Base-by-base conservation (phyloP, 2,329 filamentous ascomycete genomes). In the Moelleriella libera region DNA sequence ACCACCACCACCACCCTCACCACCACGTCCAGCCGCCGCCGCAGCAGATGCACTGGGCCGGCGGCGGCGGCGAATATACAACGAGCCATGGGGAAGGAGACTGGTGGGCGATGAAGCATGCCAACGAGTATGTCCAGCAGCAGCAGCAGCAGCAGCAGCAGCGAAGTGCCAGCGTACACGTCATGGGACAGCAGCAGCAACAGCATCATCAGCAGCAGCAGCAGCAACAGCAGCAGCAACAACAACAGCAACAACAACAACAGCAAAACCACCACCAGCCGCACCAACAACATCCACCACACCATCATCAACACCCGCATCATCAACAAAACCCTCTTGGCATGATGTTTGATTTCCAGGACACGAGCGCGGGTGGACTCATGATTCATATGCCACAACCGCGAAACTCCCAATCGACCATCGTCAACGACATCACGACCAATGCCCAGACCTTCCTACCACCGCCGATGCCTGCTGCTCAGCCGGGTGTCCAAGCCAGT, bases 381-480 rank as follows among this genome's bases (percentile, higher is more conserved):
- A 71, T 74, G 69, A 72, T 77, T 49, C 70, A 76, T 53, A 73
- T 75, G 71, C 72, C 71, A 14, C 71, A 72, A 49, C 66, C 70
- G 4, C 68, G 54, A 29, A 53, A 54, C 5, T 49, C 53, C 12
- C 53, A 62, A 30, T 60, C 67, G 5, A 58, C 65, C 11, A 59
- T 68, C 29, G 58, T 69, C 44, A 58, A 59, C 51, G 62, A 62
- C 34, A 47, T 67, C 52, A 48, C 56, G 47, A 49, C 63, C 52
- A 60, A 55, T 54, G 50, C 61, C 40, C 63, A 63, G 48, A 61
- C 63, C 5, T 63, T 64, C 43, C 59, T 66, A 8, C 59, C 61
- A 21, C 63, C 60, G 6, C 60, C 56, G 29, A 59, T 62, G 6
- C 50, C 58, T 30, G 31, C 45, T 2, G 55, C 57, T 5, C 50